Conservation (phyloP, 768 basidiomycete species). For the Kwoniella heveanensis region DNA sequence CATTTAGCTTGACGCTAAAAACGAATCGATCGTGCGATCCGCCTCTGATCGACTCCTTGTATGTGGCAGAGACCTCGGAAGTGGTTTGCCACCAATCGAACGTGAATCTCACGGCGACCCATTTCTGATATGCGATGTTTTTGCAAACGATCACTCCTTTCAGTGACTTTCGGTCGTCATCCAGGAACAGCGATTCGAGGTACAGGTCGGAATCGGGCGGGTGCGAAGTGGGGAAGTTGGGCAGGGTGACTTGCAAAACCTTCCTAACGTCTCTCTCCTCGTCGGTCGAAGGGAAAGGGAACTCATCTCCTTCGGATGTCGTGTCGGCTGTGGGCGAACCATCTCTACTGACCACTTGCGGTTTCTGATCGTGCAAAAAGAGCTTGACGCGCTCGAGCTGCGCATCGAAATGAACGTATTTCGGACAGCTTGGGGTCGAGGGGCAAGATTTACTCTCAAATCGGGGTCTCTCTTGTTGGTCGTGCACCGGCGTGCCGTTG, state of each 20-base stretch:
- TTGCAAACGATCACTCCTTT: conserved; percentile 75
- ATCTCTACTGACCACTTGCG: conserved; percentile 85
- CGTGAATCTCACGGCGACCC: conserved; percentile 85
- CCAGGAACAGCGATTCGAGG: conserved; percentile 58
- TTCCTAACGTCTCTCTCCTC: conserved; percentile 50
- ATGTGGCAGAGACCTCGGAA: conserved; percentile 81
- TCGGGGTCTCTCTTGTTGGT: conserved; percentile 17
- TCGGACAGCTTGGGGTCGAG: conserved; percentile 70
- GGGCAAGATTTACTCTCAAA: conserved; percentile 68
- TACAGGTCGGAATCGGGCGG: conserved; percentile 55
- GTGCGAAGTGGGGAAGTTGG: conserved; percentile 66
- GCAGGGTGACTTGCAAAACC: conserved; percentile 62
- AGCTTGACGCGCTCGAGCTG: conserved; percentile 92
- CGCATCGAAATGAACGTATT: conserved; percentile 89
- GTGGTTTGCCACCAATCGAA: conserved; percentile 95
- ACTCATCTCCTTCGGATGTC: conserved; percentile 58
- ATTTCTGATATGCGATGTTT: conserved; percentile 85
- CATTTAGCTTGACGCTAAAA: conserved; percentile 63
- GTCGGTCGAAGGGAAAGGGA: conserved; percentile 57
- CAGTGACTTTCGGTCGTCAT: conserved; percentile 61
- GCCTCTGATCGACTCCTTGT: conserved; percentile 60
- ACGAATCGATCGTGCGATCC: conserved; percentile 52
- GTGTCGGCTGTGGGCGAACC: conserved; percentile 77
- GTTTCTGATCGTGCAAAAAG: conserved; percentile 92
- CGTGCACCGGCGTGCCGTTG: conserved; percentile 58